Evolutionary conservation across 345 rosid species (phyloP).

Genomic region (Balakata baccata): DNA sequence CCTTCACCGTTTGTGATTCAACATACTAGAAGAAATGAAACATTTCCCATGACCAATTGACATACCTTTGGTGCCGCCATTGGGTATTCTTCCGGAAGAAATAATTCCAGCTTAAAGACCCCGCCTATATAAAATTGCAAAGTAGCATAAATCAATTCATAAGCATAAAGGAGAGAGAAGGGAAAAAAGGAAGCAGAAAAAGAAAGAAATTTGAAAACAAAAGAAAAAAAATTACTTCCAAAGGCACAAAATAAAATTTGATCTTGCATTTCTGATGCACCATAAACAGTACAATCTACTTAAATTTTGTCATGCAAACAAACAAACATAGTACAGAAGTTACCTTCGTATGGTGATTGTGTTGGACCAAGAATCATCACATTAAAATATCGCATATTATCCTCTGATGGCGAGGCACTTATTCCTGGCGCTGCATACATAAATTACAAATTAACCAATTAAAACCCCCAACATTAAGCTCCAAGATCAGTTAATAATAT

Average conservation of each 20-base stretch:
- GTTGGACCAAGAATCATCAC: conserved; percentile 98
- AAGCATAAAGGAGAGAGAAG: neutral
- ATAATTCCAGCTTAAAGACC: conserved; percentile 96
- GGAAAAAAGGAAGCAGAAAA: neutral
- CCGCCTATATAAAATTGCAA: conserved; percentile 58
- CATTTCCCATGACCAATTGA: neutral
- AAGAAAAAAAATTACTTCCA: neutral
- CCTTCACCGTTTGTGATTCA: neutral
- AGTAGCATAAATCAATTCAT: conserved; percentile 14
- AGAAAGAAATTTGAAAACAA: neutral
- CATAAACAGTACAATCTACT: too few relatives aligned
- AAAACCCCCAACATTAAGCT: neutral
- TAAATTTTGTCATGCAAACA: neutral
- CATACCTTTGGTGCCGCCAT: conserved; percentile 99
- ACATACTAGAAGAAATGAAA: neutral
- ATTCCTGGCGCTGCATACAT: conserved; percentile 80
- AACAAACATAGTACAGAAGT: neutral
- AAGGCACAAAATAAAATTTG: neutral
- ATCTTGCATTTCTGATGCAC: neutral
- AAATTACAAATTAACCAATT: conserved; percentile 15
- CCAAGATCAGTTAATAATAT: neutral
- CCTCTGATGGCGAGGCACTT: conserved; percentile 96
- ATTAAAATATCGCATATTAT: conserved; percentile 90
- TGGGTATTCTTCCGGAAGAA: conserved; percentile 99
- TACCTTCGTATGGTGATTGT: conserved; percentile 98